Evolutionary conservation across 1,284 basidiomycete genomes (phyloP).

Genomic region (Rhizoctonia solani): DNA sequence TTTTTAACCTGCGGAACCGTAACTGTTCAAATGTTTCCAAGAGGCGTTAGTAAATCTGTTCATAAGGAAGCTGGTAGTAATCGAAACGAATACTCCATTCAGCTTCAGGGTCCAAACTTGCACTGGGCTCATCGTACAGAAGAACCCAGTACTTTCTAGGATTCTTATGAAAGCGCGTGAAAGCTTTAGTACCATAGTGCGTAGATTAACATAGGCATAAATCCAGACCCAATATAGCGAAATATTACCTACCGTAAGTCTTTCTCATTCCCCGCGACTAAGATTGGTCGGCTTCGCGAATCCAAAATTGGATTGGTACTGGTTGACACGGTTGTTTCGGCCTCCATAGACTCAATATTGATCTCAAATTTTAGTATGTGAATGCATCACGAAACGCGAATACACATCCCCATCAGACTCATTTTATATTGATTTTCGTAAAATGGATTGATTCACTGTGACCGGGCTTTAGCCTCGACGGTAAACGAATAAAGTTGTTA

Average conservation of each 20-base stretch:
- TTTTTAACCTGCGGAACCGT: constrained; percentile 59
- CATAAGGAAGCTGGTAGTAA: constrained; percentile 35
- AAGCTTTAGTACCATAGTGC: constrained; percentile 47
- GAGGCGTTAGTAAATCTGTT: neutral
- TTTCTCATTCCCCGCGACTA: constrained; percentile 31
- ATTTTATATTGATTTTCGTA: too few relatives aligned
- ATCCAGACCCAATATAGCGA: too few relatives aligned
- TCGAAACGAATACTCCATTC: constrained; percentile 58
- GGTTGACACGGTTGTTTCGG: neutral
- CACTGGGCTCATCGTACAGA: constrained; percentile 74
- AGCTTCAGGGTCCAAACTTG: constrained; percentile 63
- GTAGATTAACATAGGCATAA: too few relatives aligned
- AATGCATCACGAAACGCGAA: too few relatives aligned
- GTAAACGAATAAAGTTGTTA: too few relatives aligned
- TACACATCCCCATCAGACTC: too few relatives aligned
- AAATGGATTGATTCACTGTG: too few relatives aligned
- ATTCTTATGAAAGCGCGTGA: constrained; percentile 79
- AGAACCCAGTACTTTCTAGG: constrained; percentile 59
- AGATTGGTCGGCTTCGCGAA: constrained; percentile 10
- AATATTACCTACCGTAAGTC: constrained; percentile 52
- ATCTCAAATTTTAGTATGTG: constrained; percentile 33
- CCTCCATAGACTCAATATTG: neutral
- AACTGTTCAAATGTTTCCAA: constrained; percentile 69
- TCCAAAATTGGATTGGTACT: neutral
- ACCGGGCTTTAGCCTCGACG: too few relatives aligned